Evolutionary conservation across 169 alveolate genomes (phyloP).

Genomic region (Babesia divergens): DNA sequence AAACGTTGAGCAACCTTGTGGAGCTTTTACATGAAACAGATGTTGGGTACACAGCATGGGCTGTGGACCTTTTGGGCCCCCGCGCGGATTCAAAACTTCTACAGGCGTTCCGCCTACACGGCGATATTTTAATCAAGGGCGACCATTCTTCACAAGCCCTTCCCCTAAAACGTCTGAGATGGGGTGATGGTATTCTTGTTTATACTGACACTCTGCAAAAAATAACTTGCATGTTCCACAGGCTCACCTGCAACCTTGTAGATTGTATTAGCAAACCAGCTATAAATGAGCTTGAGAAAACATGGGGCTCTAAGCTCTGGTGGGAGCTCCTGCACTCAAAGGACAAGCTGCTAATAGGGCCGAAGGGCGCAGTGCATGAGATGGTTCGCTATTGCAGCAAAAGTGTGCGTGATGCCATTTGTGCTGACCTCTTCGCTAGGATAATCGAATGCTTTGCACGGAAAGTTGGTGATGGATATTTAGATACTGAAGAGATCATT

Average conservation of each 20-base stretch:
- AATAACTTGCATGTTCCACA: background rate
- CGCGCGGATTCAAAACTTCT: slow-evolving; percentile 15
- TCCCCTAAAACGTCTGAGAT: slow-evolving; percentile 2
- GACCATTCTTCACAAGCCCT: background rate
- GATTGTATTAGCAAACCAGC: slow-evolving; percentile 2
- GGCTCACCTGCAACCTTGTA: background rate
- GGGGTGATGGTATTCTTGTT: slow-evolving; percentile 36
- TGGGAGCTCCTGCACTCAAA: slow-evolving; percentile 39
- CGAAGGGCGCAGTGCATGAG: slow-evolving; percentile 31
- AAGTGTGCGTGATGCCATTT: slow-evolving; percentile 14
- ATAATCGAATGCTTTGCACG: slow-evolving; percentile 6
- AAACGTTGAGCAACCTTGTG: background rate
- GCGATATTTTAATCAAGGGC: slow-evolving; percentile 15
- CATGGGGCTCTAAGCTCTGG: slow-evolving; percentile 9
- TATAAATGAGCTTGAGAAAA: background rate
- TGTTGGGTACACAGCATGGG: slow-evolving; percentile 43
- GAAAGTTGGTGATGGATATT: background rate
- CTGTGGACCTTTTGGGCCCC: slow-evolving; percentile 10
- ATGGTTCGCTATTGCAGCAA: background rate
- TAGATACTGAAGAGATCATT: slow-evolving; percentile 9
- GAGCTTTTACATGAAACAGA: slow-evolving; percentile 25
- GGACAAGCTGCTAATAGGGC: slow-evolving; percentile 37
- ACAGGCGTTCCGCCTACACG: slow-evolving; percentile 20
- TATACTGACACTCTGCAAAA: background rate
- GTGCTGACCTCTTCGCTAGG: slow-evolving; percentile 32